Conservation (phyloP, 169 alveolate species). For the Cryptosporidium sp. region DNA sequence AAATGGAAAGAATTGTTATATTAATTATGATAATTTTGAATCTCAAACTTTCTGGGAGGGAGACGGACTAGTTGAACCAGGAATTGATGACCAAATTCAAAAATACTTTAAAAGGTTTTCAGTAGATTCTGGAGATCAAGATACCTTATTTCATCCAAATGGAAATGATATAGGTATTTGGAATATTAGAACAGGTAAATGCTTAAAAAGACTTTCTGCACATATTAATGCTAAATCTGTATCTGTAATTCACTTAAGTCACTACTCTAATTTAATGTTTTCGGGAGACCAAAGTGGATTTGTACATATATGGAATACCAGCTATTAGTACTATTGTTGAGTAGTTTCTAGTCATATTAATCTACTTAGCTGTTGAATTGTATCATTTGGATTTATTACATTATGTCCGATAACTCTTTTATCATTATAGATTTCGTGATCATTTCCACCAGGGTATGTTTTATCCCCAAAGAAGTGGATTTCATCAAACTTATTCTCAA, state of each 20-base stretch:
- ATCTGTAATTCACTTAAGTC: slow-evolving; percentile 19
- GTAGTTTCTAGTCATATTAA: neutral
- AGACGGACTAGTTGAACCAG: neutral
- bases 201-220: slow-evolving; percentile 60
- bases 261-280: slow-evolving; percentile 6
- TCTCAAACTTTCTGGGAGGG: slow-evolving; percentile 40
- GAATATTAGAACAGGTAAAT: slow-evolving; percentile 70
- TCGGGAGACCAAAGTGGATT: slow-evolving; percentile 69
- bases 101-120: slow-evolving; percentile 59
- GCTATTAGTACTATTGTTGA: neutral
- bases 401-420: slow-evolving; percentile 92
- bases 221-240: slow-evolving; percentile 56
- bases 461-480: slow-evolving; percentile 95
- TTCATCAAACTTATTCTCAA: slow-evolving; percentile 87
- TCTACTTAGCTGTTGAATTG: slow-evolving; percentile 81
- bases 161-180: slow-evolving; percentile 73
- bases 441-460: slow-evolving; percentile 95
- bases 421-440: slow-evolving; percentile 91
- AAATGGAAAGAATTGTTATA: slow-evolving; percentile 79
- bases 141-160: slow-evolving; percentile 59
- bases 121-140: slow-evolving; percentile 5
- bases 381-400: slow-evolving; percentile 90
- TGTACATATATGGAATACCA: slow-evolving; percentile 32
- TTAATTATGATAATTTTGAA: slow-evolving; percentile 71
- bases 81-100: slow-evolving; percentile 1